These are phyloP conservation scores for Myriosclerotinia scirpicola DNA, from an alignment of 2,329 filamentous ascomycete genomes.

Conservation along the genomic window DNA sequence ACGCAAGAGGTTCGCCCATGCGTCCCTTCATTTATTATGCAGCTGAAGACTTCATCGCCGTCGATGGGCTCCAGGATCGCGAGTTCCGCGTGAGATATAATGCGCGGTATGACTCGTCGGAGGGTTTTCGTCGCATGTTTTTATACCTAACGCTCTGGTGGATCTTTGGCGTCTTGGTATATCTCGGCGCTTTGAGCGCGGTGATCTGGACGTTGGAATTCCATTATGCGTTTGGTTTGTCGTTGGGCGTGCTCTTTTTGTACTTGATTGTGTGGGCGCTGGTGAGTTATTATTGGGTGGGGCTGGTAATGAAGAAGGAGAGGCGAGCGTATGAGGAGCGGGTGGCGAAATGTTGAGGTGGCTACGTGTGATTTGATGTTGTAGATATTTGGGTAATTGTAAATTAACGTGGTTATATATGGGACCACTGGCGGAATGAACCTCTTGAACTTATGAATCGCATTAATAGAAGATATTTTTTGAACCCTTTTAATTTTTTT, in stretches of 20 bases:
- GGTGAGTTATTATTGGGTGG: slow-evolving; percentile 27
- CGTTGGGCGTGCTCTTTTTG: slow-evolving; percentile 29
- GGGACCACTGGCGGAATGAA: neutral
- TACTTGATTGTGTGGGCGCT: slow-evolving; percentile 32
- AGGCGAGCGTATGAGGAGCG: slow-evolving; percentile 23
- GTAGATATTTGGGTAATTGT: neutral
- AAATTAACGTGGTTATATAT: neutral
- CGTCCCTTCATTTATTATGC: slow-evolving; percentile 35
- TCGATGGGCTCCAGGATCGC: slow-evolving; percentile 34
- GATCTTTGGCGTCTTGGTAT: slow-evolving; percentile 29
- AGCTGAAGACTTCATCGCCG: slow-evolving; percentile 35
- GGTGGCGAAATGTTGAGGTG: slow-evolving; percentile 6
- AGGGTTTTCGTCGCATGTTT: slow-evolving; percentile 30
- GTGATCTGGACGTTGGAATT: slow-evolving; percentile 33
- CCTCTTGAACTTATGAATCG: neutral
- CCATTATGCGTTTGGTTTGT: slow-evolving; percentile 32
- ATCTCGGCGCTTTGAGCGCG: slow-evolving; percentile 30
- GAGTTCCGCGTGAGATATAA: slow-evolving; percentile 33
- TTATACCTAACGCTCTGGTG: slow-evolving; percentile 30
- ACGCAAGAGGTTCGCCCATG: slow-evolving; percentile 29
- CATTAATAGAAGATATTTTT: neutral
- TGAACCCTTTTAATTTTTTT: neutral
- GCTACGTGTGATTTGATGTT: neutral
- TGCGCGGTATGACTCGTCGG: slow-evolving; percentile 30
- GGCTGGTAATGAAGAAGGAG: slow-evolving; percentile 28